These are phyloP conservation scores for Eucommia ulmoides DNA, from an alignment of 257 asterid species.

Conservation along the genomic window DNA sequence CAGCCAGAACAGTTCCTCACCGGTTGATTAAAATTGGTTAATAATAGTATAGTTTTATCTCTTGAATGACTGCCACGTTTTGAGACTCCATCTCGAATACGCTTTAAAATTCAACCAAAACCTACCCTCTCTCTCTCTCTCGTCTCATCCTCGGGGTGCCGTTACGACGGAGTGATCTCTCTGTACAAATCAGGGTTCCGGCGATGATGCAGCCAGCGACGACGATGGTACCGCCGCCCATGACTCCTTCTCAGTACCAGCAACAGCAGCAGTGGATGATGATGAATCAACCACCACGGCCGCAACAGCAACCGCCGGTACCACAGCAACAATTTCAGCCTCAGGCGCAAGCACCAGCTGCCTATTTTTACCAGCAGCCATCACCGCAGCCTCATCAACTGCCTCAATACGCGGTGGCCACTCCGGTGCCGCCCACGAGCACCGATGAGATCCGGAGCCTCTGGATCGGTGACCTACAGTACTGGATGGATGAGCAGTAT, in stretches of 20 bases:
- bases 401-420: slow-evolving; percentile 38
- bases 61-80: too few relatives aligned
- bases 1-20: too few relatives aligned
- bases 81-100: too few relatives aligned
- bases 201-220: slow-evolving; percentile 1
- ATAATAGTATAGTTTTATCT: too few relatives aligned
- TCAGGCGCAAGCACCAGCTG: too few relatives aligned
- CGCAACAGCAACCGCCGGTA: slow-evolving; percentile 13
- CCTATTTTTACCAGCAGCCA: slow-evolving; percentile 11
- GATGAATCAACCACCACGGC: slow-evolving; percentile 18
- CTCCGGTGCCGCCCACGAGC: slow-evolving; percentile 17
- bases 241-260: slow-evolving; percentile 1
- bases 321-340: slow-evolving; percentile 17
- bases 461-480: slow-evolving; percentile 90
- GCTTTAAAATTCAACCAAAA: too few relatives aligned
- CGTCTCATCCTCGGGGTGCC: too few relatives aligned
- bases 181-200: background rate
- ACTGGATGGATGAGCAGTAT: slow-evolving; percentile 85
- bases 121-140: too few relatives aligned
- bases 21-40: too few relatives aligned
- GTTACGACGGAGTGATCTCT: too few relatives aligned
- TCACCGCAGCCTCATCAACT: slow-evolving; percentile 16
- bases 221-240: background rate
- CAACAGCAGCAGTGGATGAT: slow-evolving; percentile 18
- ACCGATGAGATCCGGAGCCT: slow-evolving; percentile 58